phyloP scores from a whole-genome alignment of 2,329 filamentous ascomycete species.

The Pseudopithomyces chartarum region DNA sequence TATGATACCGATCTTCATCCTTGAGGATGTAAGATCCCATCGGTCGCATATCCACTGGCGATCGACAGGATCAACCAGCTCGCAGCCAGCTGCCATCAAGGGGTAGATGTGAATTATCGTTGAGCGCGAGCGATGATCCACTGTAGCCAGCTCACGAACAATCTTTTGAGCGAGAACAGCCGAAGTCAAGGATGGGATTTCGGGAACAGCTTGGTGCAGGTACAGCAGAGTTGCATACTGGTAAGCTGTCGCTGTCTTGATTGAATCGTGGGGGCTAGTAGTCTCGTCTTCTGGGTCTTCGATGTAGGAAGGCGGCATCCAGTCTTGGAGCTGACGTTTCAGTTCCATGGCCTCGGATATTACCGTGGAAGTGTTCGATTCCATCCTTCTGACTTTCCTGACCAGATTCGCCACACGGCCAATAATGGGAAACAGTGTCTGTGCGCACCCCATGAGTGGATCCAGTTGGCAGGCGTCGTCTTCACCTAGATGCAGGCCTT shows the following conservation, averaged over 20 bases:
- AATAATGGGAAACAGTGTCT: constrained; percentile 70
- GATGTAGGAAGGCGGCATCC: constrained; percentile 63
- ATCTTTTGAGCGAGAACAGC: constrained; percentile 66
- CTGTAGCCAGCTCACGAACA: constrained; percentile 65
- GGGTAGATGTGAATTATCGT: constrained; percentile 74
- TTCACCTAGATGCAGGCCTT: constrained; percentile 38
- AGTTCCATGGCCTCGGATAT: constrained; percentile 67
- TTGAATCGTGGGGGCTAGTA: constrained; percentile 65
- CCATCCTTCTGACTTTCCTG: constrained; percentile 62
- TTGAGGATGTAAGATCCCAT: constrained; percentile 64
- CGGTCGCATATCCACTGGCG: constrained; percentile 67
- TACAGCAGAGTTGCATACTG: constrained; percentile 70
- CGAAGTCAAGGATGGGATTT: constrained; percentile 65
- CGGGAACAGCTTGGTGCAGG: constrained; percentile 70
- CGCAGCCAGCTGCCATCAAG: constrained; percentile 69
- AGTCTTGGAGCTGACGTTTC: constrained; percentile 64
- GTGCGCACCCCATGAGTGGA: constrained; percentile 72
- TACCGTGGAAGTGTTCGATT: constrained; percentile 63
- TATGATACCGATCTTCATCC: constrained; percentile 70
- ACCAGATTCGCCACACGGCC: constrained; percentile 69
- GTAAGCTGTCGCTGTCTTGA: constrained; percentile 70
- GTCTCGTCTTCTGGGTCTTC: constrained; percentile 68
- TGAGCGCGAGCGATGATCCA: constrained; percentile 65
- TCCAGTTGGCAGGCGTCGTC: constrained; percentile 62
- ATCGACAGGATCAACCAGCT: constrained; percentile 64